Percentiles rank a stretch among this genome's conserved stretches.
These are phyloP conservation scores for Aureobasidium lini DNA, from an alignment of 2,329 filamentous ascomycete genomes.

Conservation along the genomic window DNA sequence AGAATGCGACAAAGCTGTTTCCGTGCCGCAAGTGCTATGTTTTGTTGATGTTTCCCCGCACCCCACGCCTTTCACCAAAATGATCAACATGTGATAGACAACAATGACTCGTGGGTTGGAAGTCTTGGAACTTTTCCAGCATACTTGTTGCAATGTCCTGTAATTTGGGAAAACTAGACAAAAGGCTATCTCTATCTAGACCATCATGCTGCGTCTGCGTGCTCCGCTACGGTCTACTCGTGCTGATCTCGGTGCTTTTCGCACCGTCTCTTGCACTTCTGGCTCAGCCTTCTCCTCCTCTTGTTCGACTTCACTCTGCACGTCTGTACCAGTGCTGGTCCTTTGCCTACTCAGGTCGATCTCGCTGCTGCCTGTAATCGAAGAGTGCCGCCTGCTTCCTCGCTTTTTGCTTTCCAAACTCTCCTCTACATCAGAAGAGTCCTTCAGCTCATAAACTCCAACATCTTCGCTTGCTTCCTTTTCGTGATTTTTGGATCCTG, in stretches of 20 bases:
- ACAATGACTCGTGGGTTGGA: not conserved
- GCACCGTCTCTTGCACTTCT: slow-evolving; percentile 18
- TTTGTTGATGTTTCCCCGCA: slow-evolving; percentile 1
- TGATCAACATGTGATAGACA: not conserved
- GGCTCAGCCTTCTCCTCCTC: slow-evolving; percentile 8
- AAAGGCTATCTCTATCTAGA: slow-evolving; percentile 7
- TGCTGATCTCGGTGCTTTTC: slow-evolving; percentile 26
- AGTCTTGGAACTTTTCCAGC: not conserved
- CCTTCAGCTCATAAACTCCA: slow-evolving; percentile 29
- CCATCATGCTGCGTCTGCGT: slow-evolving; percentile 29
- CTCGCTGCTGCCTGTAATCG: not conserved
- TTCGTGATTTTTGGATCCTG: slow-evolving; percentile 3
- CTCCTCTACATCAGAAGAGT: slow-evolving; percentile 19
- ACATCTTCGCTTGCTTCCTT: slow-evolving; percentile 19
- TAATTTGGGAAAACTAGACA: not conserved
- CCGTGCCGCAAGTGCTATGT: not conserved
- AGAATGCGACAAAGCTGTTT: not conserved
- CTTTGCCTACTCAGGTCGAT: not conserved
- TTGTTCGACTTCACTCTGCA: not conserved
- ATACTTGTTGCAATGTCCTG: not conserved
- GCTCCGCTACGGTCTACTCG: slow-evolving; percentile 19
- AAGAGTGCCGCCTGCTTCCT: slow-evolving; percentile 14
- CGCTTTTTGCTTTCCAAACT: not conserved
- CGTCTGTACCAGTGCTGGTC: not conserved
- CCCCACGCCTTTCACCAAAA: not conserved